Percentiles rank a stretch among this genome's conserved stretches.
These are phyloP conservation scores for Mitragyna speciosa DNA, from an alignment of 257 asterid species.

Conservation along the genomic window DNA sequence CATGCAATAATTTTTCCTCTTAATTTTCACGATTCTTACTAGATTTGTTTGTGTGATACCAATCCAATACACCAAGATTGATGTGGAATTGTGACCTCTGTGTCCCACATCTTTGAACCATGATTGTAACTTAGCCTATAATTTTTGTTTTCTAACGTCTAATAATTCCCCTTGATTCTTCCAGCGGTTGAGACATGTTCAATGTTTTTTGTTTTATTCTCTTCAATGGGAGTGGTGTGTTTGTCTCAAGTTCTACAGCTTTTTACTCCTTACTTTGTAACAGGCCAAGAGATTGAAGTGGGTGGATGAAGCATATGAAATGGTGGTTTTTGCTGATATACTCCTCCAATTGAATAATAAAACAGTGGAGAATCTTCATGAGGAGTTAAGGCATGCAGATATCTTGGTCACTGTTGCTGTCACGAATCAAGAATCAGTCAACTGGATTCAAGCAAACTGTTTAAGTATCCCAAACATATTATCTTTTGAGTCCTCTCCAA, in stretches of 20 bases:
- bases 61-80: too few relatives aligned
- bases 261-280: background rate
- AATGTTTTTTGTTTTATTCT: too few relatives aligned
- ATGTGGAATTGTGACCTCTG: too few relatives aligned
- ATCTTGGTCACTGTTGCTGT: constrained; percentile 66
- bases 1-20: too few relatives aligned
- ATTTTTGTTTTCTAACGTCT: too few relatives aligned
- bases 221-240: background rate
- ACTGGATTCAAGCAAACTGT: constrained; percentile 54
- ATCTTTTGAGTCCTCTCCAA: constrained; percentile 74
- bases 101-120: too few relatives aligned
- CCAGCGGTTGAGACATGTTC: too few relatives aligned
- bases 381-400: constrained; percentile 44
- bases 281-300: constrained; percentile 79
- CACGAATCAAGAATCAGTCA: constrained; percentile 52
- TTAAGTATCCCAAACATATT: constrained; percentile 46
- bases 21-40: too few relatives aligned
- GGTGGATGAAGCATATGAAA: constrained; percentile 81
- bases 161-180: too few relatives aligned
- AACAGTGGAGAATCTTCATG: constrained; percentile 26
- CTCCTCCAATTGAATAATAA: constrained; percentile 28
- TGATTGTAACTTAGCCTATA: too few relatives aligned
- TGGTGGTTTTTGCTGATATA: constrained; percentile 63
- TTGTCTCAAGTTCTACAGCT: background rate
- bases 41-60: too few relatives aligned